These are phyloP conservation scores for Leucogyrophana mollusca DNA, from an alignment of 768 basidiomycete genomes.

Conservation along the genomic window DNA sequence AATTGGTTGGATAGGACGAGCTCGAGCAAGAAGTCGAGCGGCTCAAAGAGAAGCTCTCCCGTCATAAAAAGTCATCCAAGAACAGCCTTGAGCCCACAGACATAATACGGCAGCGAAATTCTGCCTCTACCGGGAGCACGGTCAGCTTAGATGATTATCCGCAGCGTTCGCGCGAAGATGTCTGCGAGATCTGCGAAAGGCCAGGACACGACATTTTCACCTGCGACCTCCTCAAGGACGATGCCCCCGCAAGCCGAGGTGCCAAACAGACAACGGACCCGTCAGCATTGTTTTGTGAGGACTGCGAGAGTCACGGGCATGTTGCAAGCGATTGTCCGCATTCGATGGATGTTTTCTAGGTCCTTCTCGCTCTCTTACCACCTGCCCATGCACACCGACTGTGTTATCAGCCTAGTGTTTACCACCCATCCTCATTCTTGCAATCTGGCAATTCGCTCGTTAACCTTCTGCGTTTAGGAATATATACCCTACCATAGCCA, in stretches of 20 bases:
- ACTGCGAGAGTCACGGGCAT: slow-evolving; percentile 83
- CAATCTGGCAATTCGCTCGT: too few relatives aligned
- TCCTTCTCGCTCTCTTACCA: too few relatives aligned
- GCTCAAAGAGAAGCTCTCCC: slow-evolving; percentile 66
- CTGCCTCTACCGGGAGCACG: slow-evolving; percentile 17
- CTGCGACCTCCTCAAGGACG: slow-evolving; percentile 72
- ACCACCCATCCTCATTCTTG: too few relatives aligned
- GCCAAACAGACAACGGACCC: slow-evolving; percentile 11
- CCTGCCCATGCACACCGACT: too few relatives aligned
- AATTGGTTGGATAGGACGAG: slow-evolving; percentile 33
- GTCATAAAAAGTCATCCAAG: slow-evolving; percentile 60
- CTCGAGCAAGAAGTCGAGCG: slow-evolving; percentile 83
- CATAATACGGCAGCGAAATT: slow-evolving; percentile 18
- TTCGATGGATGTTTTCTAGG: slow-evolving; percentile 85
- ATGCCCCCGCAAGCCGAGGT: slow-evolving; percentile 27
- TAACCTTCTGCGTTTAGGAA: too few relatives aligned
- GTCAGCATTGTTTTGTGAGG: slow-evolving; percentile 65
- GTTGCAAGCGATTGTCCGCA: slow-evolving; percentile 76
- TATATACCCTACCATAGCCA: too few relatives aligned
- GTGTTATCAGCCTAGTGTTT: too few relatives aligned
- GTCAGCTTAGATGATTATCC: slow-evolving; percentile 23
- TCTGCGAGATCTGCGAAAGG: slow-evolving; percentile 86
- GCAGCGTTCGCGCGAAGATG: slow-evolving; percentile 32
- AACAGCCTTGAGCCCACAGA: slow-evolving; percentile 41
- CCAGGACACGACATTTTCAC: slow-evolving; percentile 86